These are phyloP conservation scores for Fragilaria crotonensis DNA, from an alignment of 108 stramenopile genomes.

Conservation along the genomic window DNA sequence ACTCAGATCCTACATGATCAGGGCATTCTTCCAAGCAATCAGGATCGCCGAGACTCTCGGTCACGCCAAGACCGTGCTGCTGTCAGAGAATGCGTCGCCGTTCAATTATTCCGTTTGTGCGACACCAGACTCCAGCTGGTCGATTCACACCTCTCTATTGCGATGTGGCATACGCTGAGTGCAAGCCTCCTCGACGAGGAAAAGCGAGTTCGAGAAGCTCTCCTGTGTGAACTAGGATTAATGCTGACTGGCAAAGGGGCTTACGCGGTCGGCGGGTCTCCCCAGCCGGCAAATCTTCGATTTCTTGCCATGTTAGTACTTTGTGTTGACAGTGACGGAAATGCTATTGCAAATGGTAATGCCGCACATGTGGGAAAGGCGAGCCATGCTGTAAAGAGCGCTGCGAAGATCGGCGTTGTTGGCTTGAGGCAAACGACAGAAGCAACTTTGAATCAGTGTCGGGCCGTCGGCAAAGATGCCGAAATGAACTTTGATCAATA, in stretches of 20 bases:
- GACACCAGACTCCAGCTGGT: conserved; percentile 59
- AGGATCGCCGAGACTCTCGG: conserved; percentile 37
- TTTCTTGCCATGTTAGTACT: conserved; percentile 63
- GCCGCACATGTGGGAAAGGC: conserved; percentile 63
- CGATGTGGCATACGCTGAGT: conserved; percentile 59
- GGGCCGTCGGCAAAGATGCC: conserved; percentile 51
- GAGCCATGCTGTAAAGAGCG: conserved; percentile 28
- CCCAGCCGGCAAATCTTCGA: conserved; percentile 34
- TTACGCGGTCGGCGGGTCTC: conserved; percentile 11
- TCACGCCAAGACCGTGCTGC: conserved; percentile 44
- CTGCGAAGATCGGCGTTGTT: conserved; percentile 43
- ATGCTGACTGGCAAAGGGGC: conserved; percentile 65
- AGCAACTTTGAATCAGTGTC: conserved; percentile 37
- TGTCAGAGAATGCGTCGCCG: conserved; percentile 64
- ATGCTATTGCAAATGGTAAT: conserved; percentile 45
- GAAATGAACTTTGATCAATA: conserved; percentile 57
- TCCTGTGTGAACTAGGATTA: conserved; percentile 55
- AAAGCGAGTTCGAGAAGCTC: conserved; percentile 36
- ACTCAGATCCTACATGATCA: conserved; percentile 40
- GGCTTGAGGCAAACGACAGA: conserved; percentile 57
- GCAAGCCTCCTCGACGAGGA: conserved; percentile 53
- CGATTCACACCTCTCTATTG: conserved; percentile 38
- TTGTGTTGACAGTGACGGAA: conserved; percentile 62
- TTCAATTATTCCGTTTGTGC: conserved; percentile 67
- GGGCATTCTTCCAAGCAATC: conserved; percentile 43